Percentiles rank a stretch among this genome's conserved stretches.
Conservation (phyloP, 345 rosid genomes). For the Pistacia integerrima region DNA sequence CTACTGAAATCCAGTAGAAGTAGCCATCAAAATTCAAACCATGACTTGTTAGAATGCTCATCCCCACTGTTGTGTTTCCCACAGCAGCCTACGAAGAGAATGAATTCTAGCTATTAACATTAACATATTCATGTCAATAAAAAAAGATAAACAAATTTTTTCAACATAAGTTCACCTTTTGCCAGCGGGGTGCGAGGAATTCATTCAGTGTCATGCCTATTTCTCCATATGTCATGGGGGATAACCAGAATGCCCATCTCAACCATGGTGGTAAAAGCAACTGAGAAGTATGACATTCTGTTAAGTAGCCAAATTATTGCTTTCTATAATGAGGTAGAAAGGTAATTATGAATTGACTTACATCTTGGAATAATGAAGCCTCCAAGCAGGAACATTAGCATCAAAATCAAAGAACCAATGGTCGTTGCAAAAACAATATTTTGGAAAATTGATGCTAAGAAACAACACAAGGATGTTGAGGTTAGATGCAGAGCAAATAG, state of each 20-base stretch:
- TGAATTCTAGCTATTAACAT: constrained; percentile 1
- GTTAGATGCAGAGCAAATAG: constrained; percentile 52
- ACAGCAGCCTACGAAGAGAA: background rate
- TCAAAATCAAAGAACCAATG: constrained; percentile 36
- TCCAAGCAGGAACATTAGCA: constrained; percentile 52
- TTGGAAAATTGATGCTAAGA: constrained; percentile 47
- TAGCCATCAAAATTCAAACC: constrained; percentile 55
- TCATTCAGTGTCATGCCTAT: constrained; percentile 57
- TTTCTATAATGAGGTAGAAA: background rate
- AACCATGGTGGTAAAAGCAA: constrained; percentile 54
- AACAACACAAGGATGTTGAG: constrained; percentile 52
- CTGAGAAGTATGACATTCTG: constrained; percentile 23
- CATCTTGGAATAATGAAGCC: constrained; percentile 56
- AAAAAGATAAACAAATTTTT: background rate
- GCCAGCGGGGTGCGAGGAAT: constrained; percentile 62
- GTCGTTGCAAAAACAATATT: constrained; percentile 51
- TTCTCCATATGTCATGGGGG: constrained; percentile 59
- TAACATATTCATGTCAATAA: background rate
- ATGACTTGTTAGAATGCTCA: constrained; percentile 46
- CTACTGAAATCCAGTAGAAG: constrained; percentile 55
- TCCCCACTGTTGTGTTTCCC: constrained; percentile 39
- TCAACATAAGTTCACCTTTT: constrained; percentile 31
- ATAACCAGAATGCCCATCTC: constrained; percentile 71
- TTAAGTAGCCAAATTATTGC: constrained; percentile 5
- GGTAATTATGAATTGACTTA: constrained; percentile 17